Evolutionary conservation across 768 basidiomycete genomes (phyloP), one percentile per base, ranked within the genome.

Genomic region (Sarcodon sp.): DNA sequence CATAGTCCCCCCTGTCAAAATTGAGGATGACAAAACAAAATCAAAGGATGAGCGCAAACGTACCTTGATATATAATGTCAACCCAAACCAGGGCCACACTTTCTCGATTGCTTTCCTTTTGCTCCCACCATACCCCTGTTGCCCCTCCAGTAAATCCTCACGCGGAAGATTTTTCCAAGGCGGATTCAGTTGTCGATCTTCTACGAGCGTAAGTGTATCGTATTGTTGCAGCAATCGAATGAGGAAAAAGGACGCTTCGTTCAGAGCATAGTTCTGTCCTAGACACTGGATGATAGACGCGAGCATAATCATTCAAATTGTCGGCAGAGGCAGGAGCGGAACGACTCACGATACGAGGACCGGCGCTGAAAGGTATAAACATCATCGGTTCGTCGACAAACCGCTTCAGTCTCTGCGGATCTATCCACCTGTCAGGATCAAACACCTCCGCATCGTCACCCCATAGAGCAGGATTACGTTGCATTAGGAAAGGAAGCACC

Each of bases 371-470:
- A 11, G 84, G 83, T 13, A 75, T 69, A 60, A 73, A 87, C 69
- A 85, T 84, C 51, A 76, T 71, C 1, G 84, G 80, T 55, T 80
- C 79, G 1, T 70, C 61, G 15, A 70, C 72, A 53, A 73, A 75
- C 48, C 57, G 66, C 3, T 69, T 66, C 15, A 80, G 47, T n/a
- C 76, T 68, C 32, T 64, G 64, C 0, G 75, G 71, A 35, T 83
- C 73, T 5, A 86, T 63, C 87, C 87, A 91, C 36, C 87, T 71
- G 33, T 85, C 80, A 6, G 85, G 85, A 48, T 83, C 75, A 59
- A 88, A 91, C n/a, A 70, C 71, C 55, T 85, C 73, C 0, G 86
- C 85, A 51, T 88, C 83, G 0, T 67, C 55, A 2, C 87, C 87
- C 87, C 87, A 90, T 0, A 86, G 63, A 13, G 66, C 70, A 39